These are phyloP conservation scores for Corniculantispora saksenae DNA, from an alignment of 2,329 filamentous ascomycete genomes.

Conservation along the genomic window DNA sequence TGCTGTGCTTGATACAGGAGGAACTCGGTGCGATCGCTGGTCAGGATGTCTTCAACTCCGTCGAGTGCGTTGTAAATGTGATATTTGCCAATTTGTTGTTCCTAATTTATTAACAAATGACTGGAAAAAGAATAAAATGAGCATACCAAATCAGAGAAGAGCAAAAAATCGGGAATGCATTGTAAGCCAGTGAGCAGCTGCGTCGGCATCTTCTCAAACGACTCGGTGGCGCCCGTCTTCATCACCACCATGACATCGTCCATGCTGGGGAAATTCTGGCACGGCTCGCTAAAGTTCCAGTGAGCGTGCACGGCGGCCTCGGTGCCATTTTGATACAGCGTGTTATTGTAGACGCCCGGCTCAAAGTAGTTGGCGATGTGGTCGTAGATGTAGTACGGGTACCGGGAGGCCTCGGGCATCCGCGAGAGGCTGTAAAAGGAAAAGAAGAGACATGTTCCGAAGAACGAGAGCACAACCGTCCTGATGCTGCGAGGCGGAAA, in stretches of 20 bases:
- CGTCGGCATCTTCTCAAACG: constrained; percentile 54
- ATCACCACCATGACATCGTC: constrained; percentile 53
- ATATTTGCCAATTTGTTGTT: constrained; percentile 51
- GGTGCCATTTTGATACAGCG: constrained; percentile 39
- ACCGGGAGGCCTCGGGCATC: constrained; percentile 29
- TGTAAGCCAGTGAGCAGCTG: constrained; percentile 56
- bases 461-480: constrained; percentile 27
- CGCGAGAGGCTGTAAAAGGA: constrained; percentile 34
- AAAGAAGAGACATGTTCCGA: constrained; percentile 27
- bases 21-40: constrained; percentile 45
- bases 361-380: constrained; percentile 34
- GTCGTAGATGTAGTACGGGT: constrained; percentile 32
- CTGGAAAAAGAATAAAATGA: background rate
- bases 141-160: constrained; percentile 56
- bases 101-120: constrained; percentile 30
- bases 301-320: constrained; percentile 34
- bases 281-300: constrained; percentile 40
- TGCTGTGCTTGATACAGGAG: constrained; percentile 47
- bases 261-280: constrained; percentile 44
- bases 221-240: constrained; percentile 61
- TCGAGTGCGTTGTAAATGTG: constrained; percentile 44
- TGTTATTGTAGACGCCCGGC: constrained; percentile 40
- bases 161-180: constrained; percentile 55
- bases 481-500: constrained; percentile 30
- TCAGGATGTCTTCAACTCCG: constrained; percentile 39